phyloP scores from a whole-genome alignment of 345 rosid species.

The Brassica napus region Da-Ae NC_063435.1:7276001-7276500 shows the following conservation, averaged over 20 bases:
- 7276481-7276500: neutral
- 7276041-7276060: neutral
- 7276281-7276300: neutral
- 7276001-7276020: neutral
- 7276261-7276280: neutral
- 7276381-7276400: neutral
- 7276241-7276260: neutral
- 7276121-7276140: neutral
- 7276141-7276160: neutral
- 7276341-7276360: neutral
- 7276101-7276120: neutral
- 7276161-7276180: neutral
- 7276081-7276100: neutral
- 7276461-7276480: neutral
- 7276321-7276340: neutral
- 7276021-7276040: neutral
- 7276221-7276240: neutral
- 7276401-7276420: neutral
- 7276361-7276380: conserved; percentile 1
- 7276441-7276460: neutral
- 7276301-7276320: neutral
- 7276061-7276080: neutral
- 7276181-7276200: neutral
- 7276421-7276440: neutral
- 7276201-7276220: neutral